phyloP scores from a whole-genome alignment of 129 eudicot genomes.

The Silybum marianum region DNA sequence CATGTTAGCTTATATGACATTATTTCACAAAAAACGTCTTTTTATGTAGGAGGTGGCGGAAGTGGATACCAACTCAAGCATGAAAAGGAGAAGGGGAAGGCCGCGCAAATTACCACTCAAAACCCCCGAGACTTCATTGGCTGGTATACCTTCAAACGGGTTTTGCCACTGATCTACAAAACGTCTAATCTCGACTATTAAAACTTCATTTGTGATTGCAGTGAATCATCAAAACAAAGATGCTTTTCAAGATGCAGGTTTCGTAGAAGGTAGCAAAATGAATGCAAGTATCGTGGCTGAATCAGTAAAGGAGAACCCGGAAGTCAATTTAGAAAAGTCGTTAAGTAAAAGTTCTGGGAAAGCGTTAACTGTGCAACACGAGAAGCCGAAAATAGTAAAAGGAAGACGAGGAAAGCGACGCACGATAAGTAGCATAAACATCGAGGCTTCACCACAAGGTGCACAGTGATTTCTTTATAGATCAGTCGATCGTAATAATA shows the following conservation, averaged over 20 bases:
- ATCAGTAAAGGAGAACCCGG: slow-evolving; percentile 11
- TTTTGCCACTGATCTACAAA: background rate
- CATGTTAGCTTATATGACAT: background rate
- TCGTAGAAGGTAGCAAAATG: background rate
- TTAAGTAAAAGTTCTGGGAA: slow-evolving; percentile 2
- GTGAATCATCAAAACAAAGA: slow-evolving; percentile 33
- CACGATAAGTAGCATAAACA: slow-evolving; percentile 24
- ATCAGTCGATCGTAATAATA: background rate
- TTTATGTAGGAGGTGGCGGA: slow-evolving; percentile 40
- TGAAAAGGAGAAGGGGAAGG: slow-evolving; percentile 60
- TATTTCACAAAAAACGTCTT: slow-evolving; percentile 4
- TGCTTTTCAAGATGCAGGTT: slow-evolving; percentile 11
- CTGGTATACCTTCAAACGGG: slow-evolving; percentile 30
- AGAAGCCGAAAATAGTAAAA: slow-evolving; percentile 28
- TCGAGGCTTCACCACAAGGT: slow-evolving; percentile 44
- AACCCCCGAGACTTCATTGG: slow-evolving; percentile 24
- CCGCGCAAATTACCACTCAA: slow-evolving; percentile 24
- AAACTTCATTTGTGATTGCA: slow-evolving; percentile 13
- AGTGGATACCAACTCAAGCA: slow-evolving; percentile 20
- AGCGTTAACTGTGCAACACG: slow-evolving; percentile 30
- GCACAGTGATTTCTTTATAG: background rate
- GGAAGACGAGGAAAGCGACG: slow-evolving; percentile 49
- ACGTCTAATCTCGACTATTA: background rate
- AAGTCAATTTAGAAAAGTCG: slow-evolving; percentile 6
- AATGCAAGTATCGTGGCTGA: slow-evolving; percentile 2